Percentiles rank a stretch among this genome's conserved stretches.
Conservation (phyloP, 768 basidiomycete species). For the Agrocybe chaxingu region DNA sequence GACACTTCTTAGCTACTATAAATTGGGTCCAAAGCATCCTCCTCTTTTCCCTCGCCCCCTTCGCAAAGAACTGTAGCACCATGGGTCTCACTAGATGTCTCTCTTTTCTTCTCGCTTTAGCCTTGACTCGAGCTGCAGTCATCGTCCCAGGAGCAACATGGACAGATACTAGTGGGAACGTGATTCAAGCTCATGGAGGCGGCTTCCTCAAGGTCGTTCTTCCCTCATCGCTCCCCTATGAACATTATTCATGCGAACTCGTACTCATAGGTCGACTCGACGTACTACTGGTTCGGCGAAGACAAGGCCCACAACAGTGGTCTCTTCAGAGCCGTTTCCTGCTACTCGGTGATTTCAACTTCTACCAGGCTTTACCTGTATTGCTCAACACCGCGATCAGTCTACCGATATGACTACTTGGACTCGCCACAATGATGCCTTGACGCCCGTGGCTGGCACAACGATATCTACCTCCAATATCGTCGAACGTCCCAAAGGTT, state of each 20-base stretch:
- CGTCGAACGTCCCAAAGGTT: conserved; percentile 64
- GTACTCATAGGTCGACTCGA: conserved; percentile 41
- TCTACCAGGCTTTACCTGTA: not conserved
- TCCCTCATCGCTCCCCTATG: not conserved
- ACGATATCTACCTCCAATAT: conserved; percentile 57
- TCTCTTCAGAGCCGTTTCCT: conserved; percentile 56
- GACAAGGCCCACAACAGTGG: conserved; percentile 57
- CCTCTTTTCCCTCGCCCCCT: not conserved
- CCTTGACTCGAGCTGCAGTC: conserved; percentile 30
- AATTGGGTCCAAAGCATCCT: no score
- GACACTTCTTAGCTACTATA: not conserved
- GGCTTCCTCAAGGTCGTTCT: conserved; percentile 49
- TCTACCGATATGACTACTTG: conserved; percentile 52
- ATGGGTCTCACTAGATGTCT: conserved; percentile 31
- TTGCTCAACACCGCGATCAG: conserved; percentile 17
- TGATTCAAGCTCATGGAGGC: conserved; percentile 62
- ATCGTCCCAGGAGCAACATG: conserved; percentile 63
- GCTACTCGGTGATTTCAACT: conserved; percentile 40
- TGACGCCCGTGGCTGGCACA: conserved; percentile 50
- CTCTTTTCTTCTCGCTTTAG: conserved; percentile 8
- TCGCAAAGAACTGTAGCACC: not conserved
- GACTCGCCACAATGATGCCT: conserved; percentile 57
- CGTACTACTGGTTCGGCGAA: conserved; percentile 62
- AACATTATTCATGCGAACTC: not conserved
- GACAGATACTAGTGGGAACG: conserved; percentile 58